phyloP scores from a whole-genome alignment of 2,329 filamentous ascomycete genomes.

The Neonectria faginata region DNA sequence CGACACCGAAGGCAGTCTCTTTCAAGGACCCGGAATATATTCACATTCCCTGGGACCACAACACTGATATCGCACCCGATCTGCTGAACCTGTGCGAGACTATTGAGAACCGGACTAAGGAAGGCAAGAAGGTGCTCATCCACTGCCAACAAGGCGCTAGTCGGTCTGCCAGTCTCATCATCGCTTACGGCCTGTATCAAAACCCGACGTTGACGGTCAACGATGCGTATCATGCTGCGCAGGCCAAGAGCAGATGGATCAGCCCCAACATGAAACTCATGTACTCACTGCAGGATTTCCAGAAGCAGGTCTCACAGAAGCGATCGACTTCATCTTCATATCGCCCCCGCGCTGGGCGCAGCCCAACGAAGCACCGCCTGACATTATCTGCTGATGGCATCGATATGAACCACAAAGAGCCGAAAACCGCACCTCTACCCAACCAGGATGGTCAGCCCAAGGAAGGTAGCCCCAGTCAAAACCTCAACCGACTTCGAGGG shows the following conservation, averaged over 20 bases:
- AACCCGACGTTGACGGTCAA: constrained; percentile 83
- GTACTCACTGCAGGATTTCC: constrained; percentile 88
- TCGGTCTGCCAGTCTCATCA: constrained; percentile 85
- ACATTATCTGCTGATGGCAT: constrained; percentile 71
- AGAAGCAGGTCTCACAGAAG: constrained; percentile 70
- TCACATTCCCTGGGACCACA: constrained; percentile 89
- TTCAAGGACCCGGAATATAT: constrained; percentile 80
- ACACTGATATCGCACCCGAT: constrained; percentile 85
- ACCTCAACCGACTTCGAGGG: constrained; percentile 61
- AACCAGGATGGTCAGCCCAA: constrained; percentile 61
- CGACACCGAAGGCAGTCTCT: constrained; percentile 63
- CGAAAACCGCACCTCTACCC: constrained; percentile 71
- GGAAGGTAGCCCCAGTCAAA: constrained; percentile 53
- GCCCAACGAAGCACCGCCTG: constrained; percentile 69
- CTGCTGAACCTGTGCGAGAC: constrained; percentile 79
- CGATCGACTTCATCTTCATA: constrained; percentile 60
- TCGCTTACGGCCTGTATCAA: constrained; percentile 87
- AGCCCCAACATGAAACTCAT: constrained; percentile 93
- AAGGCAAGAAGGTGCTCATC: constrained; percentile 82
- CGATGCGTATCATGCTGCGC: constrained; percentile 84
- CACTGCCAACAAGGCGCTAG: constrained; percentile 91
- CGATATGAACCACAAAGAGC: constrained; percentile 64
- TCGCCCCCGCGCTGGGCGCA: constrained; percentile 63
- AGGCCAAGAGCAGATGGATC: constrained; percentile 86
- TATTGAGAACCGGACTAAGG: constrained; percentile 77